phyloP scores from a whole-genome alignment of 192 early-diverging fungal species.

The Coemansia sp. region DNA sequence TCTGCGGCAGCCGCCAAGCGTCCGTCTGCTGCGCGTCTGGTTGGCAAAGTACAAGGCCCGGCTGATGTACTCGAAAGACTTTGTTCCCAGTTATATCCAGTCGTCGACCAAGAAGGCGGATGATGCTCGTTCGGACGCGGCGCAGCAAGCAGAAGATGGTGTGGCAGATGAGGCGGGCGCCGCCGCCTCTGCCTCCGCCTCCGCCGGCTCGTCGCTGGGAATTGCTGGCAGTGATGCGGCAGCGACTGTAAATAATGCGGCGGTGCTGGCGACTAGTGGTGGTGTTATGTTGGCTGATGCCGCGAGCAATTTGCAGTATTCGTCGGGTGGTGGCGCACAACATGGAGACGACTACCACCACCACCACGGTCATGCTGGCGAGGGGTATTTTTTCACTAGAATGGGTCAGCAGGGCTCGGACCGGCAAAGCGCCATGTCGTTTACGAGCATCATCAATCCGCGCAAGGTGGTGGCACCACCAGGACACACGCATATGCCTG shows the following conservation, averaged over 20 bases:
- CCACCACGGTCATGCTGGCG: not conserved
- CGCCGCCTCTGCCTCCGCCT: not conserved
- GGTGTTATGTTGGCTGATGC: not conserved
- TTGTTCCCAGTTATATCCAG: conserved; percentile 18
- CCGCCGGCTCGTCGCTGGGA: not conserved
- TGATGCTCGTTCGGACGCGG: not conserved
- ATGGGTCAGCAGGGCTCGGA: not conserved
- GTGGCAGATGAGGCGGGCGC: not conserved
- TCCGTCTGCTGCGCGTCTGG: conserved; percentile 37
- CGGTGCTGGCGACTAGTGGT: not conserved
- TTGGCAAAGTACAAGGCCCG: conserved; percentile 38
- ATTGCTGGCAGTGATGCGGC: not conserved
- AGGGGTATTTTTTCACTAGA: not conserved
- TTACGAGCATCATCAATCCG: conserved; percentile 50
- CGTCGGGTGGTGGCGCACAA: not conserved
- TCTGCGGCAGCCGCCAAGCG: conserved; percentile 12
- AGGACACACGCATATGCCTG: conserved; percentile 20
- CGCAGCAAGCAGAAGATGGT: not conserved
- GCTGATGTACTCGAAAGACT: conserved; percentile 27
- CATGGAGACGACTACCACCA: not conserved
- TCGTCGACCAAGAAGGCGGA: not conserved
- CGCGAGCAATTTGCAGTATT: conserved; percentile 23
- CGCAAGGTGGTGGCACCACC: conserved; percentile 8
- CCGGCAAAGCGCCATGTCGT: conserved; percentile 13
- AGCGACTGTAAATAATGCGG: not conserved